Evolutionary conservation across 2,329 filamentous ascomycete species (phyloP).

Genomic region (Lachnellula hyalina): DNA sequence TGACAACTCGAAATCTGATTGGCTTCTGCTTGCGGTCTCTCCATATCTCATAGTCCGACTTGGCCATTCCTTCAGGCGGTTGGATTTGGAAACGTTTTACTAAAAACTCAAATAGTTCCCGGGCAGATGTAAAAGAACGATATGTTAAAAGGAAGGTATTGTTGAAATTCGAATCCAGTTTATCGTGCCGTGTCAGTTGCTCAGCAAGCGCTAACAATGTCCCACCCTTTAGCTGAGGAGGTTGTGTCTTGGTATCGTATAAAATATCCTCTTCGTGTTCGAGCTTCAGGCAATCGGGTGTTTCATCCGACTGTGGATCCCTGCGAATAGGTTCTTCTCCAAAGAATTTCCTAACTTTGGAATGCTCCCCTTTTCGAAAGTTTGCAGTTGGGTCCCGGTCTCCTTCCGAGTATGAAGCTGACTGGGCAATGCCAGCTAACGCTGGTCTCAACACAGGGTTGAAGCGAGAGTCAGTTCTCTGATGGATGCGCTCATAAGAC

Average conservation of each 20-base stretch:
- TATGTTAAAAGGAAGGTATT: constrained; percentile 97
- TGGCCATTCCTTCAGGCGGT: constrained; percentile 73
- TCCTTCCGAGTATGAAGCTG: constrained; percentile 59
- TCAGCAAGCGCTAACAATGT: constrained; percentile 86
- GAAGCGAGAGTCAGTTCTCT: constrained; percentile 49
- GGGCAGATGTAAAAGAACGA: constrained; percentile 84
- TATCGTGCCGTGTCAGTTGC: constrained; percentile 92
- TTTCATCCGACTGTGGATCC: constrained; percentile 56
- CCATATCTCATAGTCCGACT: constrained; percentile 79
- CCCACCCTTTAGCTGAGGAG: constrained; percentile 77
- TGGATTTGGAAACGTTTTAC: constrained; percentile 91
- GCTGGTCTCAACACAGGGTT: constrained; percentile 23
- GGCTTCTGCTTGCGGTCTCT: constrained; percentile 91
- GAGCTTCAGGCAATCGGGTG: constrained; percentile 75
- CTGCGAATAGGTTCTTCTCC: constrained; percentile 51
- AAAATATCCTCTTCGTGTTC: constrained; percentile 86
- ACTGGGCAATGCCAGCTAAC: constrained; percentile 28
- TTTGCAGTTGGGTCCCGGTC: constrained; percentile 39
- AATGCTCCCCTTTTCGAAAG: constrained; percentile 54
- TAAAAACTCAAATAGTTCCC: constrained; percentile 87
- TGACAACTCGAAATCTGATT: constrained; percentile 92
- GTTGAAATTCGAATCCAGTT: constrained; percentile 91
- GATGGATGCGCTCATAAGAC: constrained; percentile 50
- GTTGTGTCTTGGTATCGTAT: constrained; percentile 77
- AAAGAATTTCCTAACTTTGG: constrained; percentile 62